Base-by-base conservation (phyloP, 2,329 filamentous ascomycete species). In the Fusarium siculi region DNA sequence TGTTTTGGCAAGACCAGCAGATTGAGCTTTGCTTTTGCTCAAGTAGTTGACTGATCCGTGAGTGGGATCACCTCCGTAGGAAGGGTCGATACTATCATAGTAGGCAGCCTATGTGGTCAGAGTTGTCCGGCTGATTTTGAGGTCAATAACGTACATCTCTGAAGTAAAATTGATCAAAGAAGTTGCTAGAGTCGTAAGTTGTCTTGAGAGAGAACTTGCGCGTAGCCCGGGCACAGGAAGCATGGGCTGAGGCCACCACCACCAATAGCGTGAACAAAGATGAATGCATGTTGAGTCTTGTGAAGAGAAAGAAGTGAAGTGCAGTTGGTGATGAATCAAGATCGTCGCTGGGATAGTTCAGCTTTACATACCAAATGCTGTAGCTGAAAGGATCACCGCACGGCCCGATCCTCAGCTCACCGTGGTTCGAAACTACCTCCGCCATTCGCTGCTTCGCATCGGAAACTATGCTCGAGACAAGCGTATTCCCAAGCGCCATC, bases 31-130 rank as follows among this genome's bases (percentile, higher is more conserved):
- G 7, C 57, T 43, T 54, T 78, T 76, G 75, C 62, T 80, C 40
- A 79, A 76, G 73, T 86, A 94, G 59, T 85, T 82, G 54, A 94
- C 91, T 74, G 87, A 93, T n/a, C 92, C 92, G 67, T 88, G 79
- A 19, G 90, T 94, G 4, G 90, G 90, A 75, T 94, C 92, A 7
- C 74, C 63, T 28, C 50, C 57, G 18, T 73, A 73, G 14, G 47
- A 25, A 60, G 50, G 68, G 36, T 55, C 47, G 2, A 55, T 82
- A 77, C 57, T 63, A 25, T 70, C 9, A 18, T 50, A 68, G 23
- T 68, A 68, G 11, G 56, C 66, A 42, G 49, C 49, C 66, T 68
- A 50, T 2, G 6, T 25, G 12, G 37, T 66, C n/a, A 66, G 61
- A 15, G 16, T 36, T 15, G 5, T 19, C 9, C 30, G 6, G 8